Evolutionary conservation across 768 basidiomycete genomes (phyloP).

Genomic region (Termitomyces sp.): DNA sequence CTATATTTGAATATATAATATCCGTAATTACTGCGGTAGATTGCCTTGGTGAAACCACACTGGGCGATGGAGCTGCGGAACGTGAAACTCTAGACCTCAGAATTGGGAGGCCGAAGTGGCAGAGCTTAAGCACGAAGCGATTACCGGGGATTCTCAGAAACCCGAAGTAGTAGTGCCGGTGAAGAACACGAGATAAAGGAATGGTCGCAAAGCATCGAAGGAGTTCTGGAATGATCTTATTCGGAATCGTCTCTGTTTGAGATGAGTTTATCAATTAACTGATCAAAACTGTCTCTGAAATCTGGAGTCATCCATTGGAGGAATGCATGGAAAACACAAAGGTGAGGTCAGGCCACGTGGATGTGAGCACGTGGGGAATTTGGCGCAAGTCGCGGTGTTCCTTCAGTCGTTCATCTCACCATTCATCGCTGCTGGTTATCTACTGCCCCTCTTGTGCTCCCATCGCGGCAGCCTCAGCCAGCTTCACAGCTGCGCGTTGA

Average conservation of each 20-base stretch:
- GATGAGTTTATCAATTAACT: too few relatives aligned
- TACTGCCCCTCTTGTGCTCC: neutral
- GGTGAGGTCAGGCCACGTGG: neutral
- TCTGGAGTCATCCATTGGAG: neutral
- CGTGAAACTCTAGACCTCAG: neutral
- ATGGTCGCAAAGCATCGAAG: slow-evolving; percentile 3
- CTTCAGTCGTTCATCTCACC: neutral
- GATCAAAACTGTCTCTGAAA: neutral
- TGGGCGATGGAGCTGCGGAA: neutral
- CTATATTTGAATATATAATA: neutral
- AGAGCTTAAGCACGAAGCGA: too few relatives aligned
- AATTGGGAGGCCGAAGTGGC: too few relatives aligned
- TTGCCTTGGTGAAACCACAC: neutral
- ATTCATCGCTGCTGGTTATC: slow-evolving; percentile 7
- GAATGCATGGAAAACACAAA: neutral
- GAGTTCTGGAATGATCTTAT: slow-evolving; percentile 1
- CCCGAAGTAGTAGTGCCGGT: too few relatives aligned
- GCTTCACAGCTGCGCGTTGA: neutral
- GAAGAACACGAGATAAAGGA: neutral
- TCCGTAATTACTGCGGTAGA: slow-evolving; percentile 1
- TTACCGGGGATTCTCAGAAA: too few relatives aligned
- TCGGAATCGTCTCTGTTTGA: too few relatives aligned
- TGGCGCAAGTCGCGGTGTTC: neutral
- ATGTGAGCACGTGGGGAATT: neutral
- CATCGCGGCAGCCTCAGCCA: neutral